Evolutionary conservation across 129 eudicot genomes (phyloP), one percentile per base, ranked within the genome.

Genomic region (Mikania micrantha): DNA sequence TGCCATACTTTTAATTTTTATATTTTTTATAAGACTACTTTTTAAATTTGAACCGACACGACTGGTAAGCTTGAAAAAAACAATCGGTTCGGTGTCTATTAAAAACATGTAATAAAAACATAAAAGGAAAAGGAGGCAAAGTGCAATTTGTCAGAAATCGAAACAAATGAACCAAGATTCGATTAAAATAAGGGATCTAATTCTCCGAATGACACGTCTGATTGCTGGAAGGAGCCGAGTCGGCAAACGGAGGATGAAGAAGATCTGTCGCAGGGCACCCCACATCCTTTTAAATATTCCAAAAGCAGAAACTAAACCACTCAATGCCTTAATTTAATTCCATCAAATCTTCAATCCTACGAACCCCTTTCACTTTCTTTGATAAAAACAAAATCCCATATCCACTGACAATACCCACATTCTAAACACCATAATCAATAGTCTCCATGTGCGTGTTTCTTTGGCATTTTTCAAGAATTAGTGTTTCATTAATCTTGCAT

Each of bases 131-230:
- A n/a, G n/a, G n/a, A n/a, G n/a, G n/a, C n/a, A n/a, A n/a, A n/a
- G n/a, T n/a, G n/a, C n/a, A n/a, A n/a, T n/a, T n/a, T n/a, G n/a
- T n/a, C n/a, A n/a, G n/a, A n/a, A n/a, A n/a, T n/a, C n/a, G n/a
- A n/a, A n/a, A n/a, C n/a, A n/a, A n/a, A n/a, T n/a, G n/a, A n/a
- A n/a, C n/a, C n/a, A n/a, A n/a, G n/a, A n/a, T 48, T 4, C 11
- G 7, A 38, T 17, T 64, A 19, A 53, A 74, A 6, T 10, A 65
- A 47, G 29, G 10, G 39, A 45, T 66, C 19, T 17, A 13, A 5
- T 66, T 45, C 44, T 47, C 7, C 5, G 25, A 66, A 34, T 42
- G 73, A 31, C 79, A 74, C 79, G 79, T 66, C 20, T 32, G 67
- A 53, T 74, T 52, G 0, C 73, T 45, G 28, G 9, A 74, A 29